Evolutionary conservation across 192 early-diverging fungal species (phyloP).

Genomic region (Phycomyces nitens): DNA sequence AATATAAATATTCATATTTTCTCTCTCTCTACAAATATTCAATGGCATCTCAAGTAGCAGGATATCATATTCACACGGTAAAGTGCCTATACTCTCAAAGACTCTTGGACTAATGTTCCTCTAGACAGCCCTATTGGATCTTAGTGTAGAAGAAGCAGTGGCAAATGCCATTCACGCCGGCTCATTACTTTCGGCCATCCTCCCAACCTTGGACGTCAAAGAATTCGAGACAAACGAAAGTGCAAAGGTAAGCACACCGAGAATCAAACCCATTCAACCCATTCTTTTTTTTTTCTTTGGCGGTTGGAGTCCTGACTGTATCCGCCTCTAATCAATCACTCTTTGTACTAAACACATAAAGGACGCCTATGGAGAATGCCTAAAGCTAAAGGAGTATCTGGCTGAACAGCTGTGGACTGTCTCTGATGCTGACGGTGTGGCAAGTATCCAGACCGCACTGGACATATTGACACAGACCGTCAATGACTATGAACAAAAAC

Average conservation of each 20-base stretch:
- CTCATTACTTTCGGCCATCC: not conserved
- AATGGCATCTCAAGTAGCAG: no score
- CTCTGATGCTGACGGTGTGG: slow-evolving; percentile 10
- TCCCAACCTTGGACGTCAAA: not conserved
- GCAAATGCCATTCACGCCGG: not conserved
- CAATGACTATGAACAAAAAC: slow-evolving; percentile 9
- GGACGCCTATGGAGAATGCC: slow-evolving; percentile 18
- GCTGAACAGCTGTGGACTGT: slow-evolving; percentile 18
- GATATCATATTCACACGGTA: no score
- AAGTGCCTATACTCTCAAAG: no score
- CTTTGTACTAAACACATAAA: no score
- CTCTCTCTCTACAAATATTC: no score
- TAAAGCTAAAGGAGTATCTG: slow-evolving; percentile 12
- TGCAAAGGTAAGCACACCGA: not conserved
- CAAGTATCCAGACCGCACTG: slow-evolving; percentile 4
- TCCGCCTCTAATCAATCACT: not conserved
- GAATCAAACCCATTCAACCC: no score
- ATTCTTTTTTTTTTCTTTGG: no score
- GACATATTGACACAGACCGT: slow-evolving; percentile 2
- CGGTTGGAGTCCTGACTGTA: no score
- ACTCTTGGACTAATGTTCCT: no score
- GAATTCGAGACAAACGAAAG: not conserved
- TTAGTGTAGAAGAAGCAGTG: not conserved
- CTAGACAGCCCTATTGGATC: not conserved
- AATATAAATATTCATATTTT: no score